Evolutionary conservation across 2,329 filamentous ascomycete genomes (phyloP).

Genomic region (Didymella pomorum): DNA sequence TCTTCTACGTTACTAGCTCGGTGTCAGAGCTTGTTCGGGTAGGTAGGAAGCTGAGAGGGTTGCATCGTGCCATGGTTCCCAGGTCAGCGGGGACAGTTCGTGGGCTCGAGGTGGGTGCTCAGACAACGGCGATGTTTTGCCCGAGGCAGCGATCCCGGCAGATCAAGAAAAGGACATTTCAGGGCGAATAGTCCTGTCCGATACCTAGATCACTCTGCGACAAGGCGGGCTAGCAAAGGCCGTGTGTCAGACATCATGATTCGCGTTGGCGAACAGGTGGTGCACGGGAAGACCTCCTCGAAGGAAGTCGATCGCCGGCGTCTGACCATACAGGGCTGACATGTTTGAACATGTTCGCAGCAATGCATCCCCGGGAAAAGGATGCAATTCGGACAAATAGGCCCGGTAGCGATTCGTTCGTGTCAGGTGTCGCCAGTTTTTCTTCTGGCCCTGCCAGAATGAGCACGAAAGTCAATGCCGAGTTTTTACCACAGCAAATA

Average conservation of each 20-base stretch:
- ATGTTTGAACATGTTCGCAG: constrained; percentile 44
- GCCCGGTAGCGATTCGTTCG: constrained; percentile 15
- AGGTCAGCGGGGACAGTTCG: constrained; percentile 21
- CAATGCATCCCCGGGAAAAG: constrained; percentile 25
- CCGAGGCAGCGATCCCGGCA: constrained; percentile 32
- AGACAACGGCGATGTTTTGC: constrained; percentile 29
- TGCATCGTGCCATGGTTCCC: constrained; percentile 27
- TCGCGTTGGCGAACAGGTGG: constrained; percentile 35
- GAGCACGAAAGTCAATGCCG: constrained; percentile 30
- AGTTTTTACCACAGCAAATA: constrained; percentile 27
- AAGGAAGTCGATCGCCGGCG: constrained; percentile 30
- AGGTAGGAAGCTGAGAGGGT: constrained; percentile 19
- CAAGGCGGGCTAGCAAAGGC: constrained; percentile 14
- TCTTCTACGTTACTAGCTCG: constrained; percentile 25
- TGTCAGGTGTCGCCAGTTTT: constrained; percentile 29
- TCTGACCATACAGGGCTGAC: constrained; percentile 19
- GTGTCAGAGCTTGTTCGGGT: constrained; percentile 23
- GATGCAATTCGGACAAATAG: constrained; percentile 16
- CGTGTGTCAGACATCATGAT: constrained; percentile 26
- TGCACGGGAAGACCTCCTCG: constrained; percentile 35
- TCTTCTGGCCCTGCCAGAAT: constrained; percentile 20
- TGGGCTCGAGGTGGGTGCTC: constrained; percentile 27
- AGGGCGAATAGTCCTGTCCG: constrained; percentile 16
- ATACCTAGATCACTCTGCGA: constrained; percentile 10
- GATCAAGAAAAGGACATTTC: constrained; percentile 27